A percentile compares a stretch with the other conserved stretches of the same genome.
Evolutionary conservation across 257 asterid species (phyloP).

Genomic region (Eustoma russellianum): DNA sequence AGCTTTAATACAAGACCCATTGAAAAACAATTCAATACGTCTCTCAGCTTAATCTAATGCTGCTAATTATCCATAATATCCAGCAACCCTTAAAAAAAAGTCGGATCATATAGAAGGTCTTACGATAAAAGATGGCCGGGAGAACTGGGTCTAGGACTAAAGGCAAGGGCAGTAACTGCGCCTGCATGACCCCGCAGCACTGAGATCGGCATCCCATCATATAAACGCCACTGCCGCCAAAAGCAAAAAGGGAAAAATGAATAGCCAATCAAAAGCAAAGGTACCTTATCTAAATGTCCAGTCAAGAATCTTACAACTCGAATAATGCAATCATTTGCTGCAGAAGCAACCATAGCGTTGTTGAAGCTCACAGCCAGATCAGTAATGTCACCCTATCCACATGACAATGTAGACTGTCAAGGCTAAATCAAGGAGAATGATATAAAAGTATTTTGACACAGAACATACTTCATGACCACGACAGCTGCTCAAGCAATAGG

Average conservation of each 20-base stretch:
- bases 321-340: slow-evolving; percentile 82
- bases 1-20: too few species aligned
- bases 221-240: slow-evolving; percentile 81
- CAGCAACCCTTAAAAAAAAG: too few species aligned
- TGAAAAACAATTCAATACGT: too few species aligned
- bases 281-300: slow-evolving; percentile 1
- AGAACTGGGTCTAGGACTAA: slow-evolving; percentile 86
- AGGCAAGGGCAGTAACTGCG: slow-evolving; percentile 95
- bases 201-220: slow-evolving; percentile 91
- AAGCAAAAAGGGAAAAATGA: slow-evolving; percentile 9
- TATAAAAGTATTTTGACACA: slow-evolving; percentile 10
- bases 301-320: slow-evolving; percentile 65
- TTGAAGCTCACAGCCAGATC: slow-evolving; percentile 91
- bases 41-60: too few species aligned
- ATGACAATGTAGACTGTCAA: slow-evolving; percentile 10
- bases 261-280: slow-evolving; percentile 11
- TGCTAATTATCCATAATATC: too few species aligned
- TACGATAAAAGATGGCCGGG: slow-evolving; percentile 87
- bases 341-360: slow-evolving; percentile 91
- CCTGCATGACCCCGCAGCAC: slow-evolving; percentile 90
- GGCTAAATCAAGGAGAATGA: slow-evolving; percentile 16
- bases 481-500: slow-evolving; percentile 93
- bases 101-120: slow-evolving; percentile 17
- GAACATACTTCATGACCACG: slow-evolving; percentile 94
- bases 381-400: slow-evolving; percentile 84